Percentiles rank a stretch among this genome's conserved stretches.
Evolutionary conservation across 192 early-diverging fungal genomes (phyloP).

Genomic region (Coemansia sp.): DNA sequence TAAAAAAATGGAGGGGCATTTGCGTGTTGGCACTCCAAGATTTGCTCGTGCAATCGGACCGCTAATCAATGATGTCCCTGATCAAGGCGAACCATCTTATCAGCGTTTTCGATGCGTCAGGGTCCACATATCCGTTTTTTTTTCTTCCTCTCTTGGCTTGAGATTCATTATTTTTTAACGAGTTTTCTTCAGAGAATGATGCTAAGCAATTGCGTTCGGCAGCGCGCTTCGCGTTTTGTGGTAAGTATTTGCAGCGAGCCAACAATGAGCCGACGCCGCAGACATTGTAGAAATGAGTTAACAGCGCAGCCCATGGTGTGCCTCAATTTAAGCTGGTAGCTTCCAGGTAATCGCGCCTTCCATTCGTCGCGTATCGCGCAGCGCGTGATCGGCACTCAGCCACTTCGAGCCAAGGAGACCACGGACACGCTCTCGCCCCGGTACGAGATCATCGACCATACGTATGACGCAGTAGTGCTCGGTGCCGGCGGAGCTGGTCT

Average conservation of each 20-base stretch:
- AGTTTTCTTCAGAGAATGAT: constrained; percentile 10
- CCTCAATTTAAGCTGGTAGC: constrained; percentile 18
- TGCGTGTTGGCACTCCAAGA: no score
- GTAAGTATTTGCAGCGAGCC: constrained; percentile 18
- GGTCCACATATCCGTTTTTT: not conserved
- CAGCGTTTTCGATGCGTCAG: no score
- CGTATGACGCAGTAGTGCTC: constrained; percentile 98
- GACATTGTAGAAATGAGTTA: not conserved
- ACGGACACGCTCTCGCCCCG: constrained; percentile 60
- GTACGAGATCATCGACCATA: constrained; percentile 97
- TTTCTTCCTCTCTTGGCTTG: not conserved
- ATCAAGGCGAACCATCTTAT: no score
- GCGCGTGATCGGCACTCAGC: constrained; percentile 72
- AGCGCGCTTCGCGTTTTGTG: constrained; percentile 35
- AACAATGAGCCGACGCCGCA: not conserved
- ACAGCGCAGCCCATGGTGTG: not conserved
- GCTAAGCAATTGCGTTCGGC: constrained; percentile 41
- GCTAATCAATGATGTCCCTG: no score
- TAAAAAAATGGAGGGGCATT: no score
- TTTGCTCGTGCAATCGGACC: no score
- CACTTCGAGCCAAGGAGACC: constrained; percentile 75
- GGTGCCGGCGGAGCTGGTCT: constrained; percentile 99
- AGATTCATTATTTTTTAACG: not conserved
- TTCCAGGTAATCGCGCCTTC: constrained; percentile 60
- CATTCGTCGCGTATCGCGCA: constrained; percentile 66